Evolutionary conservation across 1,139 yeast species (phyloP), one percentile per base, ranked within the genome.

Genomic region (Pneumocystis jirovecii): DNA sequence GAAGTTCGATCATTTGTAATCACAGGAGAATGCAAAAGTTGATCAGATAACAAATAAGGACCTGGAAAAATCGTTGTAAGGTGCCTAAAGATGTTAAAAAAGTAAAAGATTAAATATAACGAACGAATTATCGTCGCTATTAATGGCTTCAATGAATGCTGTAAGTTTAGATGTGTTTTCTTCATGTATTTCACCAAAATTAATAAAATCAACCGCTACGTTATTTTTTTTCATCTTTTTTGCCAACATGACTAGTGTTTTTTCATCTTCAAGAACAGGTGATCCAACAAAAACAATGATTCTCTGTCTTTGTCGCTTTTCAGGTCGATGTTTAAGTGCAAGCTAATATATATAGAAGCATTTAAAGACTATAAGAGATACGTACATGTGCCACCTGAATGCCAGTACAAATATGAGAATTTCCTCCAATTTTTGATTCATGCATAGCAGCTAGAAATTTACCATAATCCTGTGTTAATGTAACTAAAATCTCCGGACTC

Each of bases 281-380:
- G 91, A 84, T 39, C 96, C 97, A 60, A 90, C 91, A 77, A 95
- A 93, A 62, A 84, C 89, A 69, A 93, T 82, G 69, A 95, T 89
- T 70, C 98, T 82, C 77, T 91, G 97, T 70, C 85, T 87, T 74
- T 91, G 97, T 10, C 87, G 86, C 76, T 89, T 89, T 78, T 93
- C 90, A 75, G 90, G 96, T 74, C 98, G 89, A 77, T 93, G 97
- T 74, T 90, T 93, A 73, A 93, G 83, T 15, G 97, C 97, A 73
- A 95, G 81, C 72, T 72, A 62, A 12, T 17, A 21, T 17, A 60
- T 10, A 21, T 60, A 12, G 31, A 50, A 2, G 2, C 21, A 21
- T 21, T 19, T 39, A 31, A 35, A 29, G 12, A 8, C n/a, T n/a
- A 21, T 12, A 8, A 8, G 19, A 39, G 21, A 19, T 25, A 69